Evolutionary conservation across 164 flowering plant species (phyloP), one percentile per base, ranked within the genome.

Genomic region (Vitis rupestris): DNA sequence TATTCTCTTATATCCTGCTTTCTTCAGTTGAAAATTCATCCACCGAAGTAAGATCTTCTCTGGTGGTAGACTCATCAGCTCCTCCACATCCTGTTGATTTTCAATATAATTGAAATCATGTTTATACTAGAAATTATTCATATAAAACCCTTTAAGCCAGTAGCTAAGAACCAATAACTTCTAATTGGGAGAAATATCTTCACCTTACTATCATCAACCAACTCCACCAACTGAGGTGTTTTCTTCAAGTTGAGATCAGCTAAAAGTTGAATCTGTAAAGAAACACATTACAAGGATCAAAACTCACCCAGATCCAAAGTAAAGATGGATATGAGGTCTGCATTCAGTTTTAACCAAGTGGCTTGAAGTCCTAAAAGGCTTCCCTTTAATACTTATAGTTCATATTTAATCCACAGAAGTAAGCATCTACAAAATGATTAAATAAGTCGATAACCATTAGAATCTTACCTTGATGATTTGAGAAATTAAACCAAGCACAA

Each of bases 161-260:
- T 8, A n/a, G 7, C 48, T 23, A 23, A 44, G 56, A 74, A 69
- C 29, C 10, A 6, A 9, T 23, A 8, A 54, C 19, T 12, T 50
- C 37, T 47, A 12, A 57, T 13, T 13, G 31, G 8, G 30, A 50
- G 15, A 6, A 16, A 0, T 23, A 62, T 50, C 7, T 65, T 74
- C 72, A 91, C 98, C 94, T 84, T 79, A 68, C 87, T 82, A 72
- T 90, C 97, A 82, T 82, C 98, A 75, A 93, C 88, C 80, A 93
- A 76, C 84, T 93, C 94, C 65, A 91, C 84, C 73, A 93, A 68
- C 76, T 93, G 96, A 61, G 98, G 98, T 72, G 97, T 93, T 74
- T 91, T 93, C 84, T 79, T 91, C 72, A 93, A 78, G 82, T 93
- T 90, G 77, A 93, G 97, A 81, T 93, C 98, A 12, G 98, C 96